Evolutionary conservation across 2,329 filamentous ascomycete species (phyloP).

Genomic region (Penicillium sp.): DNA sequence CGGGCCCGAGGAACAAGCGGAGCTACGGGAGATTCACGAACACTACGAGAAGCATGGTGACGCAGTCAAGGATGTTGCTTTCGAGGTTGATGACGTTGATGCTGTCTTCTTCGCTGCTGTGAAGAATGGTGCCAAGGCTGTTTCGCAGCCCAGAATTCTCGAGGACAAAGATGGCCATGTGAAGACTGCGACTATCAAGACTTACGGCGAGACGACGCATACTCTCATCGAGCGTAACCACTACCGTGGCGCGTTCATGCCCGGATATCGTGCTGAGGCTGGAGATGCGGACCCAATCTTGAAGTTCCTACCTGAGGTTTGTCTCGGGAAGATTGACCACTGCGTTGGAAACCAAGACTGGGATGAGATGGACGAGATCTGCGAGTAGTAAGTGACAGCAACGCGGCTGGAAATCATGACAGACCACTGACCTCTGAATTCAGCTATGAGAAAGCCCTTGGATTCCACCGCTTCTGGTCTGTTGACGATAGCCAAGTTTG

Average conservation of each 20-base stretch:
- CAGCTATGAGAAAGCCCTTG: slow-evolving; percentile 83
- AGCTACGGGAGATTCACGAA: slow-evolving; percentile 73
- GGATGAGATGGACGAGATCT: slow-evolving; percentile 75
- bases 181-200: slow-evolving; percentile 76
- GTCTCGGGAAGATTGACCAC: slow-evolving; percentile 81
- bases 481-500: slow-evolving; percentile 92
- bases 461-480: slow-evolving; percentile 96
- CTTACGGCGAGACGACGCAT: slow-evolving; percentile 94
- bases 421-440: slow-evolving; percentile 6
- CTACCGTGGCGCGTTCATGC: slow-evolving; percentile 78
- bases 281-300: slow-evolving; percentile 48
- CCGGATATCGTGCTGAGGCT: slow-evolving; percentile 68
- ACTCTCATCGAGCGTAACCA: slow-evolving; percentile 74
- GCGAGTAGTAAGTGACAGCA: slow-evolving; percentile 55
- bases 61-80: slow-evolving; percentile 91
- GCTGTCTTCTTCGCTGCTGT: slow-evolving; percentile 77
- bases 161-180: slow-evolving; percentile 66
- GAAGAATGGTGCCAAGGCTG: slow-evolving; percentile 44
- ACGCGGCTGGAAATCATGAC: no score
- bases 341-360: slow-evolving; percentile 97
- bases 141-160: slow-evolving; percentile 56
- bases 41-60: slow-evolving; percentile 89
- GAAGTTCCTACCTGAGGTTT: slow-evolving; percentile 61
- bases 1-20: slow-evolving; percentile 58
- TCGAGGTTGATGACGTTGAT: slow-evolving; percentile 87